Base-by-base conservation (phyloP, 164 flowering plant genomes). In the Stephania japonica region DNA sequence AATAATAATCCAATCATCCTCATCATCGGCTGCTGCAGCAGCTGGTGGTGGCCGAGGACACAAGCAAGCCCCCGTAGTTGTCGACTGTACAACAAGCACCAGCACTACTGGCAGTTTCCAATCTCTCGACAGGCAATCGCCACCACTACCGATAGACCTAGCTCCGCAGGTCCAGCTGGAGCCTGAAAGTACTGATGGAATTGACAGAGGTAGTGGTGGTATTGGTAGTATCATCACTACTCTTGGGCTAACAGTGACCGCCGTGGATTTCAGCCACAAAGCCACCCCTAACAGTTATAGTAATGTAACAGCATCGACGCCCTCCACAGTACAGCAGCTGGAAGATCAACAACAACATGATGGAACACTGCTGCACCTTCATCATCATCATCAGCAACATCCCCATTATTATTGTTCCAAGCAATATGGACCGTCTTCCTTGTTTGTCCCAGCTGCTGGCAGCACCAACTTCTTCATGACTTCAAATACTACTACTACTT, bases 141-240 rank as follows among this genome's bases (percentile, higher is more conserved):
- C 70, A 4, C 71, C 67, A 5, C 67, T 50, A 13, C 59, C 14
- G 4, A 4, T 19, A 14, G 59, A 14, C 14, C 19, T 19, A 50
- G 1, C n/a, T n/a, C n/a, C n/a, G n/a, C n/a, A n/a, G n/a, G n/a
- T 19, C 14, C 19, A 14, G 19, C 8, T 21, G 4, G 64, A 59
- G 23, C 64, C 76, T 24, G 75, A 75, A 6, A 11, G 9, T 2
- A 47, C 53, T 73, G 66, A 53, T 81, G 75, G 79, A 49, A 82
- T 82, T 41, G 88, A 85, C 77, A 83, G 89, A 64, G 78, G 75
- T 67, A 84, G 66, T 7, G 83, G 83, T 21, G 80, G 80, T 7
- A 82, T 82, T 6, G 53, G 4, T 47, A 16, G 16, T 47, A 59
- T 18, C 7, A n/a, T 24, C 64, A 83, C 86, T 2, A 76, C 83